These are phyloP conservation scores for Pyrenochaeta sp. DNA, from an alignment of 2,329 filamentous ascomycete genomes.

Conservation along the genomic window DNA sequence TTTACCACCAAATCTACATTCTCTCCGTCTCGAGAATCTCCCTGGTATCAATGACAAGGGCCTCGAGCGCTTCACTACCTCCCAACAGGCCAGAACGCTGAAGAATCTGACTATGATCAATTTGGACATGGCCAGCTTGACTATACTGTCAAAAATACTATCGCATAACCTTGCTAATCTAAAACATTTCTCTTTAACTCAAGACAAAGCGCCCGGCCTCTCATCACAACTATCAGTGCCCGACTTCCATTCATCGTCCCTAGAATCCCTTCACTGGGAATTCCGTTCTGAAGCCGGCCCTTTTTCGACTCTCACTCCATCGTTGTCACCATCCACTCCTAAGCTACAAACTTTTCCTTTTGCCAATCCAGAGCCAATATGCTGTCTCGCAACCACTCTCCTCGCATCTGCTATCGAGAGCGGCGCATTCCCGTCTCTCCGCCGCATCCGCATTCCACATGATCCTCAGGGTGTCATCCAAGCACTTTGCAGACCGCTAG, in stretches of 20 bases:
- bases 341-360: slow-evolving; percentile 24
- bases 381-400: slow-evolving; percentile 66
- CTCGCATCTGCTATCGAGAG: slow-evolving; percentile 70
- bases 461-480: slow-evolving; percentile 77
- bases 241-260: slow-evolving; percentile 57
- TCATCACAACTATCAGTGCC: slow-evolving; percentile 55
- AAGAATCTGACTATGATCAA: slow-evolving; percentile 61
- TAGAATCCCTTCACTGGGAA: slow-evolving; percentile 67
- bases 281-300: slow-evolving; percentile 53
- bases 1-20: slow-evolving; percentile 58
- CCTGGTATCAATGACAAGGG: slow-evolving; percentile 65
- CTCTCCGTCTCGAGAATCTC: slow-evolving; percentile 64
- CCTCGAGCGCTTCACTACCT: slow-evolving; percentile 60
- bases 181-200: slow-evolving; percentile 61
- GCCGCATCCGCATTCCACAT: slow-evolving; percentile 68
- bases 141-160: slow-evolving; percentile 62
- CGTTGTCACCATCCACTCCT: slow-evolving; percentile 1
- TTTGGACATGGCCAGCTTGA: slow-evolving; percentile 61
- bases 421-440: slow-evolving; percentile 69
- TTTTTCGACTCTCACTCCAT: slow-evolving; percentile 14
- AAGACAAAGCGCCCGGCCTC: slow-evolving; percentile 59
- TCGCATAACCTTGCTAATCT: slow-evolving; percentile 55
- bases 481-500: slow-evolving; percentile 70
- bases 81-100: slow-evolving; percentile 55
- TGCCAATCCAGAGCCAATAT: slow-evolving; percentile 51